These are phyloP conservation scores for Venustampulla echinocandica DNA, from an alignment of 495 filamentous ascomycete genomes.

Conservation along the genomic window DNA sequence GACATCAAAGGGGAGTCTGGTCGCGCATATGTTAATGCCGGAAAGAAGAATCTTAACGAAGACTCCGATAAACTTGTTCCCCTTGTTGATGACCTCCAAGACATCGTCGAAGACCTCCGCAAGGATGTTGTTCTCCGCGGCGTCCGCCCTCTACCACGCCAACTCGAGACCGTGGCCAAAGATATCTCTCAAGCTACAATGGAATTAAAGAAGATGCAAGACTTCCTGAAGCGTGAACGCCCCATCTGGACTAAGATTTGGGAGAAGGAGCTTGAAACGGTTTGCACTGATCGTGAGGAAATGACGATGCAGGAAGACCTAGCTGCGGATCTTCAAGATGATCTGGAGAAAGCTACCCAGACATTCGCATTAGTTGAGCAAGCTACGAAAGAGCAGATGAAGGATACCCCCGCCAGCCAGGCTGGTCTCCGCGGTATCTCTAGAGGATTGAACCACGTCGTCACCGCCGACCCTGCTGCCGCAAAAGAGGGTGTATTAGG, in stretches of 20 bases:
- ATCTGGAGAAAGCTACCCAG: slow-evolving; percentile 85
- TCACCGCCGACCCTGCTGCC: slow-evolving; percentile 57
- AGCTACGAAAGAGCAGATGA: slow-evolving; percentile 90
- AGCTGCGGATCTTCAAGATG: slow-evolving; percentile 82
- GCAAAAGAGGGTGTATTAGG: slow-evolving; percentile 88
- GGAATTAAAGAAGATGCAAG: slow-evolving; percentile 92
- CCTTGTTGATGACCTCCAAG: slow-evolving; percentile 91
- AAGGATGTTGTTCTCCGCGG: slow-evolving; percentile 94
- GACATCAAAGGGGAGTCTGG: slow-evolving; percentile 62
- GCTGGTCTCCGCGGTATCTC: slow-evolving; percentile 41
- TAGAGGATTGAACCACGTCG: slow-evolving; percentile 51
- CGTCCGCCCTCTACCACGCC: slow-evolving; percentile 83
- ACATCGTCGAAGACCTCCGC: slow-evolving; percentile 90
- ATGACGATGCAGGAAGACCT: slow-evolving; percentile 92
- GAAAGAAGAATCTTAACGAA: slow-evolving; percentile 72
- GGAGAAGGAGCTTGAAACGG: slow-evolving; percentile 89
- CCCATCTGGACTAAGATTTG: slow-evolving; percentile 97
- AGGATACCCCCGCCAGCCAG: slow-evolving; percentile 50
- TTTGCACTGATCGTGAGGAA: slow-evolving; percentile 90
- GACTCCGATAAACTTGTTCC: slow-evolving; percentile 83
- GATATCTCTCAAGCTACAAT: slow-evolving; percentile 72
- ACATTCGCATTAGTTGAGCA: slow-evolving; percentile 94
- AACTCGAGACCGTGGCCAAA: slow-evolving; percentile 78
- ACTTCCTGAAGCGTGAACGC: slow-evolving; percentile 84
- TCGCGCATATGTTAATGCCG: slow-evolving; percentile 71